These are phyloP conservation scores for Phytophthora fragariae DNA, from an alignment of 352 stramenopile genomes.

Conservation along the genomic window DNA sequence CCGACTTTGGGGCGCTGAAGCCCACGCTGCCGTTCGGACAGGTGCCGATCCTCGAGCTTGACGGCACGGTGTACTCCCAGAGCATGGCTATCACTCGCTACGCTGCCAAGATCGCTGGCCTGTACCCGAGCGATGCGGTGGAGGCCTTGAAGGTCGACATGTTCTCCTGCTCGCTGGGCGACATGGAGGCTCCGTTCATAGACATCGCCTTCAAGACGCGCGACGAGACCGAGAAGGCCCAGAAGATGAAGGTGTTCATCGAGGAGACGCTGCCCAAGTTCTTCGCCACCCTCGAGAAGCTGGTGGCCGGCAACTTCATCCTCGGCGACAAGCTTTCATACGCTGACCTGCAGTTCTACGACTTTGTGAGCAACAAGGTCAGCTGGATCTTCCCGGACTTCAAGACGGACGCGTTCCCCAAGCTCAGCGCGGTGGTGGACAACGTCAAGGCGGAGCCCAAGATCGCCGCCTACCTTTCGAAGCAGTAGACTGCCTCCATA, in stretches of 20 bases:
- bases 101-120: conserved; percentile 43
- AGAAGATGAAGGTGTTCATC: conserved; percentile 51
- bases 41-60: conserved; percentile 47
- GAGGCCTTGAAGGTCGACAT: conserved; percentile 42
- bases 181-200: conserved; percentile 23
- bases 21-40: conserved; percentile 49
- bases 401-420: conserved; percentile 35
- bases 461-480: conserved; percentile 44
- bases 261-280: conserved; percentile 48
- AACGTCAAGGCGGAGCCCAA: conserved; percentile 44
- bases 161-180: conserved; percentile 34
- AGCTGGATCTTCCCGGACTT: conserved; percentile 31
- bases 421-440: conserved; percentile 45
- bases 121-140: conserved; percentile 43
- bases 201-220: conserved; percentile 39
- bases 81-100: conserved; percentile 55
- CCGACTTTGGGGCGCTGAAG: conserved; percentile 49
- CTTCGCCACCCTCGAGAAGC: conserved; percentile 49
- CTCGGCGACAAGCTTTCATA: conserved; percentile 49
- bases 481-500: conserved; percentile 14
- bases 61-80: conserved; percentile 47
- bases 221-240: conserved; percentile 49
- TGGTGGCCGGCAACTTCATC: conserved; percentile 62
- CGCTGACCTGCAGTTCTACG: conserved; percentile 56
- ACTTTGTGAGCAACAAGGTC: conserved; percentile 45